Conservation (phyloP, 2,329 filamentous ascomycete species). For the Aureobasidium subglaciale region DNA sequence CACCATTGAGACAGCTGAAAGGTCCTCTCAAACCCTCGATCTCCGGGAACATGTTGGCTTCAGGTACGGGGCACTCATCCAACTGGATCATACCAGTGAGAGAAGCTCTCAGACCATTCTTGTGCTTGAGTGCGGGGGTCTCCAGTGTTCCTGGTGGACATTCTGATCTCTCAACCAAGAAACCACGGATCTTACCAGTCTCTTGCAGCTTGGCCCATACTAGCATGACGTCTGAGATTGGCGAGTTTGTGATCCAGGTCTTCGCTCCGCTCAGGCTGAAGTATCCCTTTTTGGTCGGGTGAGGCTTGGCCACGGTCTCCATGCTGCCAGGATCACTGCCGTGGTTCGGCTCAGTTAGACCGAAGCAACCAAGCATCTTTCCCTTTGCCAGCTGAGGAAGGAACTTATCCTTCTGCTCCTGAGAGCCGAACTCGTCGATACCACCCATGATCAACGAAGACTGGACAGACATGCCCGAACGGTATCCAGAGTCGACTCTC, state of each 20-base stretch:
- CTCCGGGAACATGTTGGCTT: conserved; percentile 88
- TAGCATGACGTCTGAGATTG: conserved; percentile 75
- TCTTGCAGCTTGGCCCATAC: conserved; percentile 91
- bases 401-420: conserved; percentile 80
- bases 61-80: conserved; percentile 80
- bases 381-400: conserved; percentile 76
- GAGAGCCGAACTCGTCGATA: conserved; percentile 79
- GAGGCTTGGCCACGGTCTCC: conserved; percentile 79
- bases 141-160: conserved; percentile 84
- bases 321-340: conserved; percentile 86
- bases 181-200: conserved; percentile 90
- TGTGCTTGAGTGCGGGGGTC: conserved; percentile 88
- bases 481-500: conserved; percentile 83
- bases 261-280: conserved; percentile 73
- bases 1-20: conserved; percentile 90
- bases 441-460: conserved; percentile 90
- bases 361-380: conserved; percentile 76
- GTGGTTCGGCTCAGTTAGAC: conserved; percentile 87
- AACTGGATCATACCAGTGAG: conserved; percentile 98
- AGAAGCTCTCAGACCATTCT: conserved; percentile 86
- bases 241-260: conserved; percentile 95
- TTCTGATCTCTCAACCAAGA: conserved; percentile 76
- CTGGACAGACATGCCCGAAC: conserved; percentile 89
- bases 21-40: conserved; percentile 82
- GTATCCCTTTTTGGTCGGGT: conserved; percentile 77